Conservation (phyloP, 2,329 filamentous ascomycete genomes). For the Fusarium napiforme region DNA sequence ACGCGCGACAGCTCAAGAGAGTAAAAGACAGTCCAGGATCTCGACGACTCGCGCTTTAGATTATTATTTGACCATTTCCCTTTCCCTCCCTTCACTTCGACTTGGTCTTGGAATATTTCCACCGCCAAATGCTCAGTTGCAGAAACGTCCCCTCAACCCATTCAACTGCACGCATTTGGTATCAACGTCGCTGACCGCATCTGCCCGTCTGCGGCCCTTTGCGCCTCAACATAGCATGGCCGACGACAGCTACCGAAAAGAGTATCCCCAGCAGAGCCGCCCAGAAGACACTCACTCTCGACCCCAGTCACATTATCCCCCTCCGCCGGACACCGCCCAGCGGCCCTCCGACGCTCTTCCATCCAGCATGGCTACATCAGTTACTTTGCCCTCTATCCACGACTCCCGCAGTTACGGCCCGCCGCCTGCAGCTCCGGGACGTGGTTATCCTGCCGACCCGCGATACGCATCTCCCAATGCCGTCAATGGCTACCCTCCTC, state of each 20-base stretch:
- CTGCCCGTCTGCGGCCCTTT: conserved; percentile 42
- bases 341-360: conserved; percentile 46
- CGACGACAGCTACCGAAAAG: conserved; percentile 53
- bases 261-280: conserved; percentile 50
- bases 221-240: conserved; percentile 51
- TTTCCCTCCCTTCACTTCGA: not conserved
- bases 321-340: conserved; percentile 54
- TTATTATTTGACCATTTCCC: conserved; percentile 9
- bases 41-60: conserved; percentile 19
- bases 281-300: conserved; percentile 57
- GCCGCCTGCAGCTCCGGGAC: conserved; percentile 47
- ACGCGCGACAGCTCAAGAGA: conserved; percentile 10
- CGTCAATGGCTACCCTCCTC: conserved; percentile 59
- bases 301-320: conserved; percentile 53
- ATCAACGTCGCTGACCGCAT: conserved; percentile 32
- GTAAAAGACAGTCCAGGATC: not conserved
- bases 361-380: conserved; percentile 56
- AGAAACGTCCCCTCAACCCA: conserved; percentile 14
- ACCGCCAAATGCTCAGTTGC: conserved; percentile 37
- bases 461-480: conserved; percentile 58
- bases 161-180: conserved; percentile 22
- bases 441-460: conserved; percentile 49
- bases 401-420: conserved; percentile 55
- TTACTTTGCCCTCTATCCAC: conserved; percentile 63
- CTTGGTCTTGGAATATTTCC: conserved; percentile 14